Evolutionary conservation across 805 yeast genomes (phyloP), one percentile per base, ranked within the genome.

Genomic region (Starmerella asiatica): DNA sequence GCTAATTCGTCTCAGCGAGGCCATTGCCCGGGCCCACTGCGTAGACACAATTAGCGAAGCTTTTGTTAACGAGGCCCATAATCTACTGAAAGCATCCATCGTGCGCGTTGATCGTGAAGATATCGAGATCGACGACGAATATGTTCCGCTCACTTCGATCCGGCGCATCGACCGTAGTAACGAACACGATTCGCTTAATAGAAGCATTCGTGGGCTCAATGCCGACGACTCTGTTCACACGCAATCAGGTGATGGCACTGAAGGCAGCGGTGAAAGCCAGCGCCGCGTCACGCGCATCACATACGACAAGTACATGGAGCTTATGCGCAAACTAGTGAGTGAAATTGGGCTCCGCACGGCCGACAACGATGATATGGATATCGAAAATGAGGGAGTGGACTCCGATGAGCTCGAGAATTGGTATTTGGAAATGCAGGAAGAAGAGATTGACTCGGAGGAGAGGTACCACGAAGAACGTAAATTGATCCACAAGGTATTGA

Each of bases 21-120:
- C 95, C 1, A 86, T 91, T 60, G 97, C 98, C 1, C 71, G 94
- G 49, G 96, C 97, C 21, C 91, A 88, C 60, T 86, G 97, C 61
- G 81, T 86, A 16, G 91, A 82, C 47, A 85, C 76, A 46, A 78
- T 85, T 39, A 75, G 88, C 0, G 82, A 88, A 6, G 69, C 70
- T 27, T 82, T 84, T 58, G 97, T 88, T 33, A 79, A 86, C 3
- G 97, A 91, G 57, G 98, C 98, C 0, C 85, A 80, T 58, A 88
- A 80, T 53, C 64, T 91, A 46, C 67, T 91, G 52, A 75, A 91
- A 57, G 93, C 84, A 61, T 81, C 94, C 29, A 86, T 88, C 45
- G 84, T 91, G 51, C 75, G 91, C 46, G 96, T 88, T 30, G 96
- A 91, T 57, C 79, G 79, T 58, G 97, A 88, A 51, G 97, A 88